A percentile compares a stretch with the other conserved stretches of the same genome.
phyloP scores from a whole-genome alignment of 345 rosid species.

The Linum tenue region DNA sequence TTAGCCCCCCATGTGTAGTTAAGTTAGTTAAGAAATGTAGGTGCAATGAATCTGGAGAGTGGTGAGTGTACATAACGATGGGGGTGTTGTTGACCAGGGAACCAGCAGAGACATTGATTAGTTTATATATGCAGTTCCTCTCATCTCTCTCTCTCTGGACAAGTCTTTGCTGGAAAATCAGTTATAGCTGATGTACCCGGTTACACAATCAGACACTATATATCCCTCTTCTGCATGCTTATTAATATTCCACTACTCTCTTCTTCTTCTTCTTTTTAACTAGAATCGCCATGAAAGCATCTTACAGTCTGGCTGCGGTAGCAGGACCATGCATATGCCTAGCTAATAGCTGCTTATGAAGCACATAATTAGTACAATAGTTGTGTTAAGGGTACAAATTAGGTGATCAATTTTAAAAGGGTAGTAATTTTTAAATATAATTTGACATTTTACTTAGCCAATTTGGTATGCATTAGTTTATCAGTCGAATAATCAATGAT shows the following conservation, averaged over 20 bases:
- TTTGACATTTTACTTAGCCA: too few species aligned
- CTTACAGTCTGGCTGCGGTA: too few species aligned
- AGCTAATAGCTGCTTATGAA: too few species aligned
- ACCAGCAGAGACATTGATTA: not conserved
- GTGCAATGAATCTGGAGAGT: not conserved
- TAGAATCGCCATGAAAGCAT: too few species aligned
- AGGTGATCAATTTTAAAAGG: too few species aligned
- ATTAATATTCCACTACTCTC: not conserved
- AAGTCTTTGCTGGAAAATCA: constrained; percentile 13
- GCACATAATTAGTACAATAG: too few species aligned
- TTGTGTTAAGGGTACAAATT: too few species aligned
- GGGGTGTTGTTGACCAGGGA: constrained; percentile 9
- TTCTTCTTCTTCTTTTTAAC: too few species aligned
- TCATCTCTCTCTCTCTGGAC: not conserved
- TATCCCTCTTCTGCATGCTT: not conserved
- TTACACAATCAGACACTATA: constrained; percentile 12
- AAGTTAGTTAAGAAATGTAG: not conserved
- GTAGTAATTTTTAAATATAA: too few species aligned
- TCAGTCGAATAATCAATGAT: too few species aligned
- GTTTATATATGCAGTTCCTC: not conserved
- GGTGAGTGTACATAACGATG: not conserved
- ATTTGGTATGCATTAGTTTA: too few species aligned
- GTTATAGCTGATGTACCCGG: constrained; percentile 6
- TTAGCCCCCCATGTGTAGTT: not conserved
- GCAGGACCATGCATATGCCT: too few species aligned